Conservation (phyloP, 2,329 filamentous ascomycete species). For the Beauveria sp. region DNA sequence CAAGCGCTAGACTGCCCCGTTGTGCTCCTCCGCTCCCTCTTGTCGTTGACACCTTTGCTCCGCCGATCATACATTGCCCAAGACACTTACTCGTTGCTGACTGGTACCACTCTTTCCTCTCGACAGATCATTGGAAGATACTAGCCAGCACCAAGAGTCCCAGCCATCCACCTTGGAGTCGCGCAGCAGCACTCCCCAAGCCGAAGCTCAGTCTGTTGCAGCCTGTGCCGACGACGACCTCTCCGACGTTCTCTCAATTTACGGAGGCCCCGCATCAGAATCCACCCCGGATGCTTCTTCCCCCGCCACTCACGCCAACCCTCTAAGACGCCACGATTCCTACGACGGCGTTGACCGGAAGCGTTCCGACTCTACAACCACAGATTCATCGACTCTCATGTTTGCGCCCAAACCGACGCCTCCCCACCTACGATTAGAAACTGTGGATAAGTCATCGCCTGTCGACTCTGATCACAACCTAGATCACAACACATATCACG, state of each 20-base stretch:
- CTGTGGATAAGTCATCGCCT: conserved; percentile 25
- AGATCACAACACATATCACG: conserved; percentile 19
- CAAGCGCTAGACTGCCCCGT: neutral
- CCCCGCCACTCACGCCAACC: conserved; percentile 17
- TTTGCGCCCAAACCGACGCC: conserved; percentile 42
- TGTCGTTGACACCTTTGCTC: neutral
- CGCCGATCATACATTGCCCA: neutral
- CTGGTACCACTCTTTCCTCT: conserved; percentile 19
- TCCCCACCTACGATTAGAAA: conserved; percentile 44
- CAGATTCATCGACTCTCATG: conserved; percentile 29
- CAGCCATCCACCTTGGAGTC: conserved; percentile 16
- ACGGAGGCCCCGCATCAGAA: conserved; percentile 28
- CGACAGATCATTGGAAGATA: conserved; percentile 17
- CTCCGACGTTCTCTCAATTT: conserved; percentile 35
- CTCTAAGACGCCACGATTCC: conserved; percentile 12
- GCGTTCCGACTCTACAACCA: conserved; percentile 15
- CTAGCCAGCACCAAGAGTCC: conserved; percentile 12
- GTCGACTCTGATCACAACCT: conserved; percentile 19
- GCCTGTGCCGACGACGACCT: conserved; percentile 20
- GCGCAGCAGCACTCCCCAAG: conserved; percentile 33
- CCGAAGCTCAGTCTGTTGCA: conserved; percentile 4
- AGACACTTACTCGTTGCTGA: conserved; percentile 17
- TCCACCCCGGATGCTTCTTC: conserved; percentile 20
- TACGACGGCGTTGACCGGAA: conserved; percentile 28
- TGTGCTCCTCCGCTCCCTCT: neutral